These are phyloP conservation scores for Populus simonii DNA, from an alignment of 345 rosid genomes.

Conservation along the genomic window DNA sequence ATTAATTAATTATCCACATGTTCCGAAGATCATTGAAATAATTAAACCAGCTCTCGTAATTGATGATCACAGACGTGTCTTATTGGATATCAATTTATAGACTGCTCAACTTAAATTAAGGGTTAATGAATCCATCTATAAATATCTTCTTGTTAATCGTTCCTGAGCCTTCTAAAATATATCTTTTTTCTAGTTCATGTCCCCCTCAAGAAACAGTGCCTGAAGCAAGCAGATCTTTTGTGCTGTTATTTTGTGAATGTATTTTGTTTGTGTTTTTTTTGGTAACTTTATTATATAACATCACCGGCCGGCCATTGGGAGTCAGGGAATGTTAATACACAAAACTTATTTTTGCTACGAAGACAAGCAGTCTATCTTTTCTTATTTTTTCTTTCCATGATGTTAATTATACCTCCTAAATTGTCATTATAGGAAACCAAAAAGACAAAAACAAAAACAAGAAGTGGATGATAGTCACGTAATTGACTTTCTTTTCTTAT, in stretches of 20 bases:
- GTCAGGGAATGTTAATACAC: not conserved
- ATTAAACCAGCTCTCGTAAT: constrained; percentile 16
- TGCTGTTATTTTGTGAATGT: too few species aligned
- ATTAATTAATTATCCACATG: not conserved
- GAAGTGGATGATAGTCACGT: not conserved
- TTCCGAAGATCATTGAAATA: constrained; percentile 2
- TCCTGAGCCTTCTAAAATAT: too few species aligned
- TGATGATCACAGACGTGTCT: constrained; percentile 5
- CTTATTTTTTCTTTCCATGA: not conserved
- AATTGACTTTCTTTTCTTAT: too few species aligned
- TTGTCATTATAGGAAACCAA: not conserved
- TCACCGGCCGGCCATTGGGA: not conserved
- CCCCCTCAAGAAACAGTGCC: too few species aligned
- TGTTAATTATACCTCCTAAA: not conserved
- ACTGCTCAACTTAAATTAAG: not conserved
- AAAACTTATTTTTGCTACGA: not conserved
- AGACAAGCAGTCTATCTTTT: not conserved
- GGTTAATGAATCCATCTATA: not conserved
- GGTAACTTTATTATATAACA: too few species aligned
- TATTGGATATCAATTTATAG: too few species aligned
- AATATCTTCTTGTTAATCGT: too few species aligned
- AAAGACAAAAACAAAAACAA: not conserved
- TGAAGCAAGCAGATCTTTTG: too few species aligned
- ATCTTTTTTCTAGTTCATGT: too few species aligned
- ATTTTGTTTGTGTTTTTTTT: too few species aligned